Percentiles rank a stretch among this genome's conserved stretches.
Conservation (phyloP, 2,329 filamentous ascomycete genomes). For the Aspergillus versicolor region DNA sequence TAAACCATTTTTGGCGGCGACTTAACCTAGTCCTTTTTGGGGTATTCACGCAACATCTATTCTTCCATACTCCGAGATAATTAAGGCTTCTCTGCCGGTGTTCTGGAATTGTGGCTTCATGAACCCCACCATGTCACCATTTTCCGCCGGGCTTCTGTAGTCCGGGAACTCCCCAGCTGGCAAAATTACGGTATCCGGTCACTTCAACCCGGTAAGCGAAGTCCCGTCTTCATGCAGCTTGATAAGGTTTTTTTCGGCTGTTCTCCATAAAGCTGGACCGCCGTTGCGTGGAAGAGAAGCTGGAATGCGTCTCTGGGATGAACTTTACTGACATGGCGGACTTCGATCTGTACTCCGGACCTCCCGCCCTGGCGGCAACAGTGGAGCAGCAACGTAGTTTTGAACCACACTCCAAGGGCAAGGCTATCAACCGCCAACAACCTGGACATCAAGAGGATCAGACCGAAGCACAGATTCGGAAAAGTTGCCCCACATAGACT, state of each 20-base stretch:
- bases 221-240: conserved; percentile 16
- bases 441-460: conserved; percentile 17
- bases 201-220: background rate
- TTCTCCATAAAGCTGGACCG: background rate
- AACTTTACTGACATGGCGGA: background rate
- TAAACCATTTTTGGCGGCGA: too few relatives aligned
- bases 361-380: conserved; percentile 1
- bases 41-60: conserved; percentile 5
- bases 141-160: conserved; percentile 32
- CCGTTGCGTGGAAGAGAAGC: background rate
- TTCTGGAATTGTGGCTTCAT: conserved; percentile 9
- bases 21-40: conserved; percentile 18
- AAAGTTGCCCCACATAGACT: conserved; percentile 32
- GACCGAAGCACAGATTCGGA: conserved; percentile 37
- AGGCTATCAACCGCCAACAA: background rate
- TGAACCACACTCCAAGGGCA: background rate
- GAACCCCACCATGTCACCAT: conserved; percentile 21
- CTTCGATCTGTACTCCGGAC: conserved; percentile 1
- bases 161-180: conserved; percentile 26
- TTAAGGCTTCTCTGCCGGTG: background rate
- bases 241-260: conserved; percentile 6
- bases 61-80: conserved; percentile 17
- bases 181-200: conserved; percentile 15
- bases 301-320: background rate
- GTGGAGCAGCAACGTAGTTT: conserved; percentile 1